These are phyloP conservation scores for Phaeophleospora eucalypticola DNA, from an alignment of 2,329 filamentous ascomycete species.

Conservation along the genomic window DNA sequence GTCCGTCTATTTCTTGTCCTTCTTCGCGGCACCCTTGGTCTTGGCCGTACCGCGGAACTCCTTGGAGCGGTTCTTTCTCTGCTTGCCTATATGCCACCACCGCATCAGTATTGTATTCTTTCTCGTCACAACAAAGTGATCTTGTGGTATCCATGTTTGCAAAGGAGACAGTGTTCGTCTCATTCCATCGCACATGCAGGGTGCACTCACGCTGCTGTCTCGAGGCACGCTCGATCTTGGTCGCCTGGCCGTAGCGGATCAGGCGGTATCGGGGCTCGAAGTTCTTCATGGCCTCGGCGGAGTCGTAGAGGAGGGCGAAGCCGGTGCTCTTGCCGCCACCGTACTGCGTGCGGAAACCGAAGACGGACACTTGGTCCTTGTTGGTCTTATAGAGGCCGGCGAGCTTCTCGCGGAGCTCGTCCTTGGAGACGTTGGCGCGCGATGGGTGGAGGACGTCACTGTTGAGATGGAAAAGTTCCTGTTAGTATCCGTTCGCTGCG, in stretches of 20 bases:
- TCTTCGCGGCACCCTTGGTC: conserved; percentile 90
- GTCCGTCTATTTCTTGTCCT: conserved; percentile 63
- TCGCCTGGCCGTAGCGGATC: conserved; percentile 84
- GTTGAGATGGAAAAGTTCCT: conserved; percentile 23
- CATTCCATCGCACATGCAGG: conserved; percentile 13
- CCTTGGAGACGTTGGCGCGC: conserved; percentile 98
- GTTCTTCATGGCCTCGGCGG: conserved; percentile 97
- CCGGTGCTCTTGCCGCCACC: conserved; percentile 99
- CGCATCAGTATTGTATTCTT: conserved; percentile 20
- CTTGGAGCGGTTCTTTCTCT: conserved; percentile 99
- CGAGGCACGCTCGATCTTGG: conserved; percentile 94
- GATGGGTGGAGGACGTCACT: conserved; percentile 99
- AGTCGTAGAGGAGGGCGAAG: conserved; percentile 98
- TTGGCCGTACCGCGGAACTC: conserved; percentile 96
- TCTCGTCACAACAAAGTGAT: conserved; percentile 3
- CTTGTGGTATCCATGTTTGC: conserved; percentile 2
- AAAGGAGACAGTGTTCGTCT: conserved; percentile 1
- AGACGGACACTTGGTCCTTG: conserved; percentile 96
- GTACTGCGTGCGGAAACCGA: conserved; percentile 97
- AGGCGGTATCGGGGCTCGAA: conserved; percentile 99
- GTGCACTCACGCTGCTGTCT: conserved; percentile 93
- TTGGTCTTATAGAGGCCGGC: conserved; percentile 94
- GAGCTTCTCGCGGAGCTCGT: conserved; percentile 94
- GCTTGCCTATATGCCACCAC: conserved; percentile 71
- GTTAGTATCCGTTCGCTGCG: conserved; percentile 23